Conservation (phyloP, 768 basidiomycete genomes). For the Tricholoma bakamatsutake region DNA sequence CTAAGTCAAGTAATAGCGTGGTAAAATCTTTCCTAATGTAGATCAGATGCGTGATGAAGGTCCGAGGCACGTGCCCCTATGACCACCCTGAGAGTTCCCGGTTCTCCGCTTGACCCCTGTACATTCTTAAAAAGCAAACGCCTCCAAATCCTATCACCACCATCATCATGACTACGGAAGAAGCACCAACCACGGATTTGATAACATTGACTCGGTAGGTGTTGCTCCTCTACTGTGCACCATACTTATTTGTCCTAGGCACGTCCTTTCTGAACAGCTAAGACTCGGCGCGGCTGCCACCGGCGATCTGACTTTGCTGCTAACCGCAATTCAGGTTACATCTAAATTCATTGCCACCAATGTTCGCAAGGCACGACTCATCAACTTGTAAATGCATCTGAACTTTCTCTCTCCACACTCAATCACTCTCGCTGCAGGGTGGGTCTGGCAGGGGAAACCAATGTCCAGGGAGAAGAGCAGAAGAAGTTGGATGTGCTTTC, state of each 20-base stretch:
- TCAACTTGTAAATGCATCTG: conserved; percentile 74
- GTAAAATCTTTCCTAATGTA: conserved; percentile 7
- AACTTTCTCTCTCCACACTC: conserved; percentile 1
- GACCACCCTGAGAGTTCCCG: conserved; percentile 7
- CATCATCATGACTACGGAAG: conserved; percentile 44
- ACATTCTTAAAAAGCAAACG: conserved; percentile 6
- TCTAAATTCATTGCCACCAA: conserved; percentile 98
- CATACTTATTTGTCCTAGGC: conserved; percentile 36
- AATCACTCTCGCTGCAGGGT: conserved; percentile 48
- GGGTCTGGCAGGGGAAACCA: conserved; percentile 93
- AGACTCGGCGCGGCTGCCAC: conserved; percentile 78
- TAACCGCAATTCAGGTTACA: conserved; percentile 93
- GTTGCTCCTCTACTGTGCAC: not conserved
- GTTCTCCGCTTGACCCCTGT: conserved; percentile 18
- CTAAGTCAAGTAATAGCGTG: conserved; percentile 8
- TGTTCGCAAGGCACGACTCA: conserved; percentile 92
- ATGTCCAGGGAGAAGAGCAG: conserved; percentile 98
- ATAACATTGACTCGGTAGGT: conserved; percentile 88
- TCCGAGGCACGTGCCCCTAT: conserved; percentile 24
- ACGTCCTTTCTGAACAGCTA: conserved; percentile 84
- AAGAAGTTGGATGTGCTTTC: conserved; percentile 98
- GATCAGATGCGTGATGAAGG: conserved; percentile 15
- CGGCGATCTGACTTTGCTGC: conserved; percentile 89
- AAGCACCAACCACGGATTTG: conserved; percentile 76
- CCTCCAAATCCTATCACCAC: conserved; percentile 5